phyloP scores from a whole-genome alignment of 805 yeast genomes.

The Maudiozyma saulgeensis region DNA sequence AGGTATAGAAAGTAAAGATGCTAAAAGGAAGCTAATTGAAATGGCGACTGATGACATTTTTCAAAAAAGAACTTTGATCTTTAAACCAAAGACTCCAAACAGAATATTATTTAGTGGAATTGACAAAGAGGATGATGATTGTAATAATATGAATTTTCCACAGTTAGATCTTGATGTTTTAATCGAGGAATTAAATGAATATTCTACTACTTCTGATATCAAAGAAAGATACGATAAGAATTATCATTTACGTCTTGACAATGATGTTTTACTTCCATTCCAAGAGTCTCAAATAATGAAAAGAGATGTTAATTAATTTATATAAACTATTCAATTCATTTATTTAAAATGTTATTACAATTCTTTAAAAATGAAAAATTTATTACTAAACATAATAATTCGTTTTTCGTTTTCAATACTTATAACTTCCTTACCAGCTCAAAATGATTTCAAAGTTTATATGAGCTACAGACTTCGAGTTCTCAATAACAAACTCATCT shows the following conservation, averaged over 20 bases:
- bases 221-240: background rate
- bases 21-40: constrained; percentile 36
- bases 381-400: too few species aligned
- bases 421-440: too few species aligned
- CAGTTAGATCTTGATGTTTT: constrained; percentile 15
- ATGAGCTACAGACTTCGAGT: too few species aligned
- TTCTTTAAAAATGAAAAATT: too few species aligned
- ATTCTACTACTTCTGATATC: background rate
- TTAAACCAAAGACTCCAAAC: constrained; percentile 53
- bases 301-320: background rate
- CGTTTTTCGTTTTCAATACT: too few species aligned
- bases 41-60: constrained; percentile 41
- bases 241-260: background rate
- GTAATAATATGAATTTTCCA: constrained; percentile 20
- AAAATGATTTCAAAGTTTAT: too few species aligned
- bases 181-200: constrained; percentile 11
- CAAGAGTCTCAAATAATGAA: background rate
- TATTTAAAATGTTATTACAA: too few species aligned
- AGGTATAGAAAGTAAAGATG: constrained; percentile 37
- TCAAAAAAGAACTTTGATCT: constrained; percentile 34
- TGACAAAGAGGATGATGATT: constrained; percentile 25
- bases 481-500: too few species aligned
- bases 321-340: background rate
- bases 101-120: constrained; percentile 37
- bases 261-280: constrained; percentile 2